phyloP scores from a whole-genome alignment of 2,329 filamentous ascomycete species.

The Cladosporium sp. region DNA sequence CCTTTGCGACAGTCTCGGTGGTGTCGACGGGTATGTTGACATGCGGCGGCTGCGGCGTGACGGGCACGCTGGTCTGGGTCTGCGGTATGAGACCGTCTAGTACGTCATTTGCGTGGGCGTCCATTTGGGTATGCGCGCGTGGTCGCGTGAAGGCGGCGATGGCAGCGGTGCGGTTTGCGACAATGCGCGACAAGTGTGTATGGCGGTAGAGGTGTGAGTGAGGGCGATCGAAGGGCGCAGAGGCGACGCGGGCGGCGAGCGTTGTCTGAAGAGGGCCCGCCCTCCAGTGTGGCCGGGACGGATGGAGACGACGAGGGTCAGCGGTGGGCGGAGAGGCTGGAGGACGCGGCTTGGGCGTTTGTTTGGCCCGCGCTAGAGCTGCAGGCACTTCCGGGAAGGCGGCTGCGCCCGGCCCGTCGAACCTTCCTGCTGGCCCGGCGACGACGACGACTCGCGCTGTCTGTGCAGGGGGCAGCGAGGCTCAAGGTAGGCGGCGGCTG shows the following conservation, averaged over 20 bases:
- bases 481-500: too few relatives aligned
- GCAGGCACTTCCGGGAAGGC: too few relatives aligned
- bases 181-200: conserved; percentile 4
- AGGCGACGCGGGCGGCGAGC: neutral
- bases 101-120: neutral
- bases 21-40: conserved; percentile 32
- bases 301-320: neutral
- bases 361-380: too few relatives aligned
- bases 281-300: neutral
- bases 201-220: neutral
- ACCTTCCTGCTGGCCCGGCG: too few relatives aligned
- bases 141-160: neutral
- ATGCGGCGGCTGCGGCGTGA: conserved; percentile 27
- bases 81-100: conserved; percentile 15
- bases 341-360: neutral
- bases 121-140: conserved; percentile 1
- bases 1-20: conserved; percentile 31
- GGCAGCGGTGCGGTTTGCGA: conserved; percentile 1
- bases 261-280: neutral
- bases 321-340: neutral
- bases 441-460: too few relatives aligned
- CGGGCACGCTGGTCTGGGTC: conserved; percentile 13
- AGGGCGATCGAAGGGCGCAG: neutral
- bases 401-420: too few relatives aligned
- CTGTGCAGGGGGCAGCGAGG: too few relatives aligned